Conservation (phyloP, 805 yeast species). For the Ogataea paradorogensis region DNA sequence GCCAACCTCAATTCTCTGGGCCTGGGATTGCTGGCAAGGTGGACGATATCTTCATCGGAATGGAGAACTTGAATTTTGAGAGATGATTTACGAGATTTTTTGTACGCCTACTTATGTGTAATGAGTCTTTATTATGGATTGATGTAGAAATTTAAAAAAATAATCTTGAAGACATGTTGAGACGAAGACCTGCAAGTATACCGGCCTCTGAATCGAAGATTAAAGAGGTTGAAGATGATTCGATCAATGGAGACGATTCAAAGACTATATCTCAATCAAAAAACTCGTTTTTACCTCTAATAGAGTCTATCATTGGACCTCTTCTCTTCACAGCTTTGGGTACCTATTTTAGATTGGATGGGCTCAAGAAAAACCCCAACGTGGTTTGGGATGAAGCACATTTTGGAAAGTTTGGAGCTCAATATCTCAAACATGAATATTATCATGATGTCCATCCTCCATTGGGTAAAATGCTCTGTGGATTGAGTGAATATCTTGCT, state of each 20-base stretch:
- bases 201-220: neutral
- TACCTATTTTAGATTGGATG: constrained; percentile 55
- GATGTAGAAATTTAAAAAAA: neutral
- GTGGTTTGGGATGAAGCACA: constrained; percentile 93
- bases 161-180: constrained; percentile 1
- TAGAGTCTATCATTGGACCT: constrained; percentile 41
- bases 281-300: neutral
- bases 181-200: constrained; percentile 1
- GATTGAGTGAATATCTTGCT: constrained; percentile 80
- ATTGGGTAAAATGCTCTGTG: constrained; percentile 89
- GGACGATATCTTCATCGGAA: constrained; percentile 28
- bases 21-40: constrained; percentile 20
- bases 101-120: constrained; percentile 12
- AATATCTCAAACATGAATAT: constrained; percentile 81
- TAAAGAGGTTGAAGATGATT: neutral
- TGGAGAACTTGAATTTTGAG: constrained; percentile 30
- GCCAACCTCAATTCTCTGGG: constrained; percentile 30
- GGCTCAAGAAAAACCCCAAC: constrained; percentile 51
- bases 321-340: constrained; percentile 43
- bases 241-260: neutral
- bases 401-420: constrained; percentile 93
- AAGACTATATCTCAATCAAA: neutral
- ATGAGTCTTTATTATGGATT: constrained; percentile 12
- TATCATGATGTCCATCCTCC: constrained; percentile 99
- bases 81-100: constrained; percentile 14